Base-by-base conservation (phyloP, 2,329 filamentous ascomycete genomes). In the Albophoma yamanashiensis region DNA sequence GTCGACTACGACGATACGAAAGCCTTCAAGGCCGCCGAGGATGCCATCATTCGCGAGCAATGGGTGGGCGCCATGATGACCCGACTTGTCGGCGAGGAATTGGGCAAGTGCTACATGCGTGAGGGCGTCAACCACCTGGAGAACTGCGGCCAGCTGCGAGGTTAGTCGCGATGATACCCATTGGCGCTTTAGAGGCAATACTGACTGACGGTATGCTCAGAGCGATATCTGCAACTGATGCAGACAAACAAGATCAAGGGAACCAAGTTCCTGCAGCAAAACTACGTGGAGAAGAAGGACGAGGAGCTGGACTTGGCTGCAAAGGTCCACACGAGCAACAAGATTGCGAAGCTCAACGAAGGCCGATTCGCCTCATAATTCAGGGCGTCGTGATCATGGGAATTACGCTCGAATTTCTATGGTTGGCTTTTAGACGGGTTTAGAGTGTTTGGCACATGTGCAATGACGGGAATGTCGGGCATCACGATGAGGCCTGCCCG, bases 61-160 rank as follows among this genome's bases (percentile, higher is more conserved):
- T 94, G 91, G 91, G 89, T 94, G 62, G 86, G 85, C 73, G 87
- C 88, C 73, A 94, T 94, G 90, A 94, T 92, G 90, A 89, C 88
- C 61, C 82, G 90, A 63, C 77, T 94, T 64, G 89, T 94, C 59
- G 80, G 89, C 64, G 88, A 93, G 73, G 90, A 94, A 79, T 79
- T 94, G 78, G 82, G 87, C 75, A 93, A 91, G 79, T 94, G 90
- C 80, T 94, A 94, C 76, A 85, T 86, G 75, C 82, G 85, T 67
- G 89, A 94, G 76, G 91, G 90, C 60, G 89, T 92, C 66, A 94
- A 94, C 75, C 90, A 94, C 74, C 76, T 94, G 73, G 90, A 93
- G 82, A 94, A 93, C 78, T 94, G 90, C 75, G 89, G 89, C 65
- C 79, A 83, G 69, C 74, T 93, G 75, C 82, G 90, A 88, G 89